phyloP scores from a whole-genome alignment of 352 stramenopile genomes.

The Phytopythium montanum region DNA sequence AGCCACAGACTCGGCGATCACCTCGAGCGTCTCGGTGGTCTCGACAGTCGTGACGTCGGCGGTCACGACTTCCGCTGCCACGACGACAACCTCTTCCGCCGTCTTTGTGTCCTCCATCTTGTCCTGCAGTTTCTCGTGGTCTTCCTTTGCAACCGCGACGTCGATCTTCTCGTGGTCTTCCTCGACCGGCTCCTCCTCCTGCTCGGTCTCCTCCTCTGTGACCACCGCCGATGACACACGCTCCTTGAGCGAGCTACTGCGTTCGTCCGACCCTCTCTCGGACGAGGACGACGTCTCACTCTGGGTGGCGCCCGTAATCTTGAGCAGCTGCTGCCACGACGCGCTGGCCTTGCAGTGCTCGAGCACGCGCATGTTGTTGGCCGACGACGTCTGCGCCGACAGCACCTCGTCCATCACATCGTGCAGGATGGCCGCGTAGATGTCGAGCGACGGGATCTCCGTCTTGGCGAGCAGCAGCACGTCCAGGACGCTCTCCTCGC shows the following conservation, averaged over 20 bases:
- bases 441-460: slow-evolving; percentile 60
- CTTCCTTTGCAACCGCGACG: background rate
- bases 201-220: slow-evolving; percentile 10
- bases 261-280: slow-evolving; percentile 30
- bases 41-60: background rate
- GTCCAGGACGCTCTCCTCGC: slow-evolving; percentile 51
- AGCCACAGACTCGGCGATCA: background rate
- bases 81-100: background rate
- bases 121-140: background rate
- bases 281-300: slow-evolving; percentile 13
- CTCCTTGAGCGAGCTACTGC: slow-evolving; percentile 27
- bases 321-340: slow-evolving; percentile 50
- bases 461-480: slow-evolving; percentile 57
- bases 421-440: slow-evolving; percentile 74
- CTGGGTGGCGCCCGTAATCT: slow-evolving; percentile 1
- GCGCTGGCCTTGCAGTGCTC: slow-evolving; percentile 67
- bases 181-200: slow-evolving; percentile 1
- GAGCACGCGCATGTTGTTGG: slow-evolving; percentile 70
- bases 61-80: background rate
- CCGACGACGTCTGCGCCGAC: slow-evolving; percentile 42
- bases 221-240: slow-evolving; percentile 9
- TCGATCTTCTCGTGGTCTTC: background rate
- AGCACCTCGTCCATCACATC: slow-evolving; percentile 78
- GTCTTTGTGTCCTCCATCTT: background rate
- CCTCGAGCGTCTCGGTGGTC: background rate